Evolutionary conservation across 495 filamentous ascomycete species (phyloP), one percentile per base, ranked within the genome.

Genomic region (Mytilinidion resinicola): DNA sequence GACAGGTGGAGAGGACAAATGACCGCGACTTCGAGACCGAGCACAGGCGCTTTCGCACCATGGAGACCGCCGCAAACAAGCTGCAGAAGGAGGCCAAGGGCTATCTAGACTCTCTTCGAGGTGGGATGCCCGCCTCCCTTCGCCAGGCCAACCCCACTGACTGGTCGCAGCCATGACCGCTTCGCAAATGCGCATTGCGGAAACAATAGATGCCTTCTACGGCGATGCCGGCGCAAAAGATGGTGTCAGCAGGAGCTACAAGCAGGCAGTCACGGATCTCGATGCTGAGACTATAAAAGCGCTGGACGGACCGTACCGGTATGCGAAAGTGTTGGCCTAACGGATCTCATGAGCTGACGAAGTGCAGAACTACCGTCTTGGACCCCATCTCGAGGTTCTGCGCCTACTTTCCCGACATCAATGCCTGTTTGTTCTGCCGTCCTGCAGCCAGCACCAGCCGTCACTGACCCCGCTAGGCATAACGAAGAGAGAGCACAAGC

Each of bases 181-280:
- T 2, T 96, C 92, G 37, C 93, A 98, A 70, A 97, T 98, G 93
- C 87, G 95, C 59, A 98, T 98, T 70, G 93, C 93, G 41, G 93
- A 98, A 72, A 98, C 93, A 10, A 98, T 98, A 73, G 93, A 98
- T 71, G 95, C 93, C 14, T 98, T 98, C 74, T 98, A 98, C 75
- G 93, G 93, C 30, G 93, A 98, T 59, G 89, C 91, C 0, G 95
- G 95, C 34, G 87, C 95, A 38, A 87, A 85, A 60, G 93, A 98
- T 68, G 93, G 93, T 33, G 93, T 98, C 52, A 91, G 87, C 73
- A 78, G 92, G 64, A 91, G 88, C 69, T 98, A 98, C 75, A 98
- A 97, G 76, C 90, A 96, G 69, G 93, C 93, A 0, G 93, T 98
- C 15, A 91, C 96, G 62, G 93, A 98, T 72, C 78, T 98, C 33